Base-by-base conservation (phyloP, 257 asterid species). In the Echites panduratus region DNA sequence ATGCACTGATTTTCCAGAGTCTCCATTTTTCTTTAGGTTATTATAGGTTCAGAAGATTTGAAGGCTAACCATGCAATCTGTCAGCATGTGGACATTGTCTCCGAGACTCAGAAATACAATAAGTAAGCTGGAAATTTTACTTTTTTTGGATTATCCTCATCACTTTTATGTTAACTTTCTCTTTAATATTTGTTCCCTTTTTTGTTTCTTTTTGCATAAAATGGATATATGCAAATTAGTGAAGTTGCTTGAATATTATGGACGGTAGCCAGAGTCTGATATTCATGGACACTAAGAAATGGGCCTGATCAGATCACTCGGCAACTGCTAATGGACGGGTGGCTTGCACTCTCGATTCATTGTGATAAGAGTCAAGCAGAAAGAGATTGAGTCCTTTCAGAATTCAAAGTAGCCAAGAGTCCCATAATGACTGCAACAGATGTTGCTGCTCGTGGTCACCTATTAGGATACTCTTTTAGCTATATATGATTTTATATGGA, bases 371-470 rank as follows among this genome's bases (percentile, higher is more conserved):
- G 98, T 77, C 98, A 94, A 83, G 96, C 98, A 54, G 99, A 94
- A 84, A 87, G 99, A 80, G 99, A 94, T 83, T 94, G 99, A 97
- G 99, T 94, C 75, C 93, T 94, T 50, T 92, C 99, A 44, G 99
- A 94, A 81, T 94, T 89, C 75, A 86, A 88, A 79, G 95, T 98
- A 47, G 99, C 98, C 77, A 94, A 94, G 87, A 89, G 96, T 82
- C 99, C 98, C 63, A 94, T 89, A 75, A 94, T 94, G 99, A 94
- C 99, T 32, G 99, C 99, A 81, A 94, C 97, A 58, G 99, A 94
- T 75, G 99, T 94, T 76, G 98, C 99, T 80, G 99, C 98, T 78
- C 89, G 99, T 1, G 99, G 99, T 81, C 87, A 89, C 59, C 87
- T 79, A 65, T 52, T 17, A 79, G 72, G 68, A 62, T 58, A 47